Evolutionary conservation across 768 basidiomycete genomes (phyloP).

Genomic region (Fomitopsis serialis): DNA sequence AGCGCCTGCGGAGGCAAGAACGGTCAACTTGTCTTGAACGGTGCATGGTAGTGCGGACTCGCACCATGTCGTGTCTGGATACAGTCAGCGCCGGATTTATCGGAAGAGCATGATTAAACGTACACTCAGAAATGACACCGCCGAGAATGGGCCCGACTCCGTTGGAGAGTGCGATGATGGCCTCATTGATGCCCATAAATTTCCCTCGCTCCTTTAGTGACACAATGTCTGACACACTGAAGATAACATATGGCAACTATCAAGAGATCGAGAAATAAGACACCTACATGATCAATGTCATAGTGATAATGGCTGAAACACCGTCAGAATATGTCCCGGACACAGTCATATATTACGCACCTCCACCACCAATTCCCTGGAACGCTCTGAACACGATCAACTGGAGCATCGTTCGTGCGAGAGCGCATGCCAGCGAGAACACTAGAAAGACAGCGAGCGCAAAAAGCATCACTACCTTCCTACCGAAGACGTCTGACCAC

Average conservation of each 20-base stretch:
- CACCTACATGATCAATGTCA: constrained; percentile 16
- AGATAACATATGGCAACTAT: background rate
- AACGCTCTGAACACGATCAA: constrained; percentile 17
- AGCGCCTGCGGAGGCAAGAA: constrained; percentile 8
- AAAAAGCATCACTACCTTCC: constrained; percentile 10
- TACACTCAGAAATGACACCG: constrained; percentile 12
- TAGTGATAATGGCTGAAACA: constrained; percentile 11
- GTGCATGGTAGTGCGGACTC: no score
- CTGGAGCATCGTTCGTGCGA: constrained; percentile 14
- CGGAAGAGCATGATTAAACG: constrained; percentile 7
- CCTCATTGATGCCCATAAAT: constrained; percentile 4
- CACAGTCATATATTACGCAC: no score
- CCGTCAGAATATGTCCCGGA: background rate
- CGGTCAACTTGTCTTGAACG: background rate
- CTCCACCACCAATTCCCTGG: constrained; percentile 4
- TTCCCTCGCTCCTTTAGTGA: background rate
- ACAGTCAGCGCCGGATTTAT: background rate
- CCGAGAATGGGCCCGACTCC: constrained; percentile 15
- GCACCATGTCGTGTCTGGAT: no score
- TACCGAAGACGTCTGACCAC: constrained; percentile 18
- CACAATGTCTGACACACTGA: background rate
- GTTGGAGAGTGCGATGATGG: constrained; percentile 11
- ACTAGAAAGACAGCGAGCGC: constrained; percentile 11
- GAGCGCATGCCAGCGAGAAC: constrained; percentile 14
- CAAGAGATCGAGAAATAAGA: no score